These are phyloP conservation scores for Arthroderma sp. DNA, from an alignment of 2,329 filamentous ascomycete genomes.

Conservation along the genomic window DNA sequence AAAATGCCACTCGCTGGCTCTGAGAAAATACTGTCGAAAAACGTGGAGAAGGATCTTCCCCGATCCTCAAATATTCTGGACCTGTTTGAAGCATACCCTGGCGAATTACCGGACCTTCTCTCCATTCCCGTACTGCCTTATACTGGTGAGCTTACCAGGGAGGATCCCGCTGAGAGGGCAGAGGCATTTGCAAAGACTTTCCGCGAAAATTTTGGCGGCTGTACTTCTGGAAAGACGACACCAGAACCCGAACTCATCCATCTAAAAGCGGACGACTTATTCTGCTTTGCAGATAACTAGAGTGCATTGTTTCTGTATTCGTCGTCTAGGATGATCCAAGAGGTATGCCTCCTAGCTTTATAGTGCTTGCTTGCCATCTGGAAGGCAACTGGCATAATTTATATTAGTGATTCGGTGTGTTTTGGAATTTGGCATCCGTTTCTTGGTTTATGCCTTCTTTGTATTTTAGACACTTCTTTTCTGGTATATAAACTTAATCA, in stretches of 20 bases:
- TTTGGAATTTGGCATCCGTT: no score
- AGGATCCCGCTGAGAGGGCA: conserved; percentile 30
- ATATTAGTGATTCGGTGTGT: no score
- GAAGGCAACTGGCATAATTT: no score
- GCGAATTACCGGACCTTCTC: conserved; percentile 34
- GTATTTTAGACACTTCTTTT: no score
- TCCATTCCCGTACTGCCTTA: conserved; percentile 50
- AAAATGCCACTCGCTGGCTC: not conserved
- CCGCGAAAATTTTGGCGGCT: conserved; percentile 53
- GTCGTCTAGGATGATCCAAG: no score
- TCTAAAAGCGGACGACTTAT: conserved; percentile 45
- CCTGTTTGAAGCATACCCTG: conserved; percentile 36
- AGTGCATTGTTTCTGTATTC: no score
- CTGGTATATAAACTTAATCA: no score
- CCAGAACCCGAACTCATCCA: conserved; percentile 18
- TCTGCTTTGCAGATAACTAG: conserved; percentile 37
- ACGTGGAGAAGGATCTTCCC: conserved; percentile 15
- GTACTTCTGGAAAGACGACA: conserved; percentile 30
- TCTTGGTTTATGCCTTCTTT: no score
- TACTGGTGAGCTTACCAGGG: conserved; percentile 41
- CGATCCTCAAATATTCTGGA: conserved; percentile 33
- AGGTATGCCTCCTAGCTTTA: no score
- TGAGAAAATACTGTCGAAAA: not conserved
- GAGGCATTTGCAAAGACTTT: conserved; percentile 46
- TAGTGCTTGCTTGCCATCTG: no score